These are phyloP conservation scores for Chlorella sp. DNA, from an alignment of 139 green algal species.

Conservation along the genomic window DNA sequence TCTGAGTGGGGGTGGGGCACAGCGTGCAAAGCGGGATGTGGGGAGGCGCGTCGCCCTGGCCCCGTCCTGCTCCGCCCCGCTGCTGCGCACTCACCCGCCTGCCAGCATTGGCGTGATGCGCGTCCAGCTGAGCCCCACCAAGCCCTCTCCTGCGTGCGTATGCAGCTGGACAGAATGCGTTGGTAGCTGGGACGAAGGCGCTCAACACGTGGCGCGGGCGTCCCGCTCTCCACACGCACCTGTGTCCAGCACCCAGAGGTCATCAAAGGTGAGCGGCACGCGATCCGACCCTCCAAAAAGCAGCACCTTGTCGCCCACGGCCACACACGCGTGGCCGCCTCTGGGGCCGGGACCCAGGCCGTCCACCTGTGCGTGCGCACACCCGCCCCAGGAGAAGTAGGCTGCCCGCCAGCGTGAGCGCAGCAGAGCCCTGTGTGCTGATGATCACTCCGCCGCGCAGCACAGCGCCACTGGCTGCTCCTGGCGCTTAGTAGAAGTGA, in stretches of 20 bases:
- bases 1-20: no score
- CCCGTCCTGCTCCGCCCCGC: no score
- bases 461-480: no score
- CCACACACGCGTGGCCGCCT: constrained; percentile 36
- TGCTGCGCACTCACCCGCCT: neutral
- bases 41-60: no score
- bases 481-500: no score
- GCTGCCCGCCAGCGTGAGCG: no score
- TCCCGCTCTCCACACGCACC: no score
- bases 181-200: neutral
- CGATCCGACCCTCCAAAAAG: constrained; percentile 53
- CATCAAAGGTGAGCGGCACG: constrained; percentile 25
- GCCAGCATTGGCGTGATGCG: neutral
- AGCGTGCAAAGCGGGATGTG: no score
- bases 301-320: constrained; percentile 32
- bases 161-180: neutral
- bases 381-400: no score
- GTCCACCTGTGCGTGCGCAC: neutral
- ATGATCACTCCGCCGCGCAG: no score
- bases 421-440: no score
- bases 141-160: neutral
- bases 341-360: constrained; percentile 21
- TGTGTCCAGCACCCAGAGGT: constrained; percentile 57
- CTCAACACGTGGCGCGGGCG: no score
- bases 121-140: neutral